Evolutionary conservation across 495 filamentous ascomycete species (phyloP).

Genomic region (Apodospora peruviana): DNA sequence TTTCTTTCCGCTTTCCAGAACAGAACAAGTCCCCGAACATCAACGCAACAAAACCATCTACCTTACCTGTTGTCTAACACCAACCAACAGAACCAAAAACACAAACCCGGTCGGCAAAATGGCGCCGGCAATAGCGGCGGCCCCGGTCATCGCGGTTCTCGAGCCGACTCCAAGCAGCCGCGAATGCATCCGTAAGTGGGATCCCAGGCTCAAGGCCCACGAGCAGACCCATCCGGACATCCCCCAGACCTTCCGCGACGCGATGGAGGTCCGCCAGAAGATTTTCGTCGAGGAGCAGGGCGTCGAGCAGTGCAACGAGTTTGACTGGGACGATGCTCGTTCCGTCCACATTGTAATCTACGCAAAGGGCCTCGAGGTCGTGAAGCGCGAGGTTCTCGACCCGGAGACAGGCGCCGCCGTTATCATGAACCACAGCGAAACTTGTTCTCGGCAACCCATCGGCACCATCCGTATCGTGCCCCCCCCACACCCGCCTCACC

Average conservation of each 20-base stretch:
- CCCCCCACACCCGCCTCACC: conserved; percentile 62
- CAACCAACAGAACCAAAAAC: too few relatives aligned
- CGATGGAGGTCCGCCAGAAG: conserved; percentile 66
- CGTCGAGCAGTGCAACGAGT: conserved; percentile 60
- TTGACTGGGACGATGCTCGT: conserved; percentile 72
- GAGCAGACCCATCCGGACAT: conserved; percentile 24
- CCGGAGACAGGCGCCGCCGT: conserved; percentile 15
- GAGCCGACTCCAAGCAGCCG: conserved; percentile 25
- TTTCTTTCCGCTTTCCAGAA: too few relatives aligned
- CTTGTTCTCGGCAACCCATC: conserved; percentile 47
- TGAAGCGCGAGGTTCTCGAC: conserved; percentile 28
- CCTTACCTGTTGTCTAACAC: too few relatives aligned
- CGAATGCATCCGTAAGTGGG: too few relatives aligned
- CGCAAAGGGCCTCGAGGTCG: conserved; percentile 41
- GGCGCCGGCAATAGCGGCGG: too few relatives aligned
- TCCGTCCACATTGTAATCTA: conserved; percentile 82
- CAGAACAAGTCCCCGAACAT: too few relatives aligned
- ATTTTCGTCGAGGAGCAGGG: conserved; percentile 78
- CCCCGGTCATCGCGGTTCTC: conserved; percentile 45
- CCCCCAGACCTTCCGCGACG: conserved; percentile 63
- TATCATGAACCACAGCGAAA: conserved; percentile 26
- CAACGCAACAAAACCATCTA: too few relatives aligned
- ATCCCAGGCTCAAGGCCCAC: too few relatives aligned
- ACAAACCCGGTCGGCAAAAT: too few relatives aligned
- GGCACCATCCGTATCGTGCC: conserved; percentile 76